Evolutionary conservation across 108 stramenopile genomes (phyloP).

Genomic region (Bacterosira constricta): DNA sequence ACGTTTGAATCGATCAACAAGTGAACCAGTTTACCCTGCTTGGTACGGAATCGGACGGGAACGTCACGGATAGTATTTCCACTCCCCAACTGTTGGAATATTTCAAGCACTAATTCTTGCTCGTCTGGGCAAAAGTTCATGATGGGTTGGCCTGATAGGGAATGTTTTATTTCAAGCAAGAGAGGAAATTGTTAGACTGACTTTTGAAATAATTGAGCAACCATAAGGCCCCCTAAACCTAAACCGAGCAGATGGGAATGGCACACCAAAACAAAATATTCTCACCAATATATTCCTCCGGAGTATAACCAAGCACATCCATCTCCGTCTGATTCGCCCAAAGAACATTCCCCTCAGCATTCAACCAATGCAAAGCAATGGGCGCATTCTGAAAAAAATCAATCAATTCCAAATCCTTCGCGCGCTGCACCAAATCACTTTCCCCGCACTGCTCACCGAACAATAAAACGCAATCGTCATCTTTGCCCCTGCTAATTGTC

Average conservation of each 20-base stretch:
- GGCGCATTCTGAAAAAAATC: slow-evolving; percentile 62
- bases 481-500: slow-evolving; percentile 40
- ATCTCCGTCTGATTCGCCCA: slow-evolving; percentile 62
- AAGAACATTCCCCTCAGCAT: slow-evolving; percentile 43
- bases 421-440: slow-evolving; percentile 6
- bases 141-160: slow-evolving; percentile 45
- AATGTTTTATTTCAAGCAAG: too few relatives aligned
- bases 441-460: not conserved
- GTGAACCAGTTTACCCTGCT: slow-evolving; percentile 54
- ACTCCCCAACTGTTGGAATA: slow-evolving; percentile 50
- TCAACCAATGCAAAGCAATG: slow-evolving; percentile 67
- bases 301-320: slow-evolving; percentile 54
- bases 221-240: too few relatives aligned
- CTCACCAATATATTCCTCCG: slow-evolving; percentile 52
- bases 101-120: slow-evolving; percentile 42
- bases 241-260: too few relatives aligned
- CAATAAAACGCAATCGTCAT: slow-evolving; percentile 27
- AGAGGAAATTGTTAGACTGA: too few relatives aligned
- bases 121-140: slow-evolving; percentile 55
- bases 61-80: slow-evolving; percentile 53
- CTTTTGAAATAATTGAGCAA: too few relatives aligned
- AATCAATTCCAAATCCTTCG: slow-evolving; percentile 46
- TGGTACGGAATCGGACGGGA: slow-evolving; percentile 56
- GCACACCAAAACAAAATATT: too few relatives aligned
- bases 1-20: slow-evolving; percentile 64